Base-by-base conservation (phyloP, 495 filamentous ascomycete species). In the Endocarpon pusillum region DNA sequence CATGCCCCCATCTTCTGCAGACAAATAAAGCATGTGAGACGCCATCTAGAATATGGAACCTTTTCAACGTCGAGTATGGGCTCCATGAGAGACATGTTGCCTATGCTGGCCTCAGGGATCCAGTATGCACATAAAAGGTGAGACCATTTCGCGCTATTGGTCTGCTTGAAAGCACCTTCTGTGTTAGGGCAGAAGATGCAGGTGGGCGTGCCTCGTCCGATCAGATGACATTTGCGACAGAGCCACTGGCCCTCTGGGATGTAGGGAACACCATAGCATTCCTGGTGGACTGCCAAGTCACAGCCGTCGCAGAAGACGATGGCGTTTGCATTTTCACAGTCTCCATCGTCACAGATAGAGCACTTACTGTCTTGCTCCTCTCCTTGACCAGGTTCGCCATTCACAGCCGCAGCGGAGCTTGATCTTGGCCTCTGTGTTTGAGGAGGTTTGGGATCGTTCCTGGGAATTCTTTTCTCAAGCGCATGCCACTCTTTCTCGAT, bases 271-370 rank as follows among this genome's bases (percentile, higher is more conserved):
- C 89, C 89, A 58, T 97, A 99, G 56, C 91, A 99, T 54, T 99
- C 89, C 49, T 99, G 89, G 53, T 99, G 89, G 24, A 99, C 89
- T 3, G 89, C 89, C 16, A 96, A 62, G 58, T 99, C 89, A 54
- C 89, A 96, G 6, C 89, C 91, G 49, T 99, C 89, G 45, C 89
- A 99, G 55, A 97, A 99, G 16, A 99, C 91, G 47, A 99, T 99
- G 4, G 89, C 91, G 53, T 99, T 99, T n/a, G 86, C 84, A 51
- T 96, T 99, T 57, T 96, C 89, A 45, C 91, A 96, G 46, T 99
- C 89, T 19, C 89, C 91, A 49, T 96, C 89, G 49, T 96, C 89
- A 43, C 89, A 99, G 32, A 99, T 91, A 20, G 81, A 87, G 47
- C 89, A 99, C 52, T 94, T 96, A 51, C 74, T 92, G 44, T 96